phyloP scores from a whole-genome alignment of 352 stramenopile species.

The Globisporangium echinulatum region DNA sequence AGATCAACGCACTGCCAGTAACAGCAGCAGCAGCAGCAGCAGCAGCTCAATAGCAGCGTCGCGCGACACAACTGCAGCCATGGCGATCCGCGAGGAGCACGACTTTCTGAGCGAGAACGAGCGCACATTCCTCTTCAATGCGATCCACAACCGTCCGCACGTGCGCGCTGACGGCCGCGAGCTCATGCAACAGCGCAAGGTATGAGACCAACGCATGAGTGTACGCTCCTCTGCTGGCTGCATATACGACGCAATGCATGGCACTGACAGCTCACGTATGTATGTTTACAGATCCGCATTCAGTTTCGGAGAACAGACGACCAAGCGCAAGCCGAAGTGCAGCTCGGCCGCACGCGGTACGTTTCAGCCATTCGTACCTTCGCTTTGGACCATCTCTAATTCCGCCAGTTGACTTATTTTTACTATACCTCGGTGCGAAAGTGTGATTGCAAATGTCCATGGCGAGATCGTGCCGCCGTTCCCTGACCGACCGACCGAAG shows the following conservation, averaged over 20 bases:
- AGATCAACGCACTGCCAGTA: too few species aligned
- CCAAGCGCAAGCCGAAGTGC: constrained; percentile 74
- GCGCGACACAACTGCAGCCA: constrained; percentile 4
- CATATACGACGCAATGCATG: too few species aligned
- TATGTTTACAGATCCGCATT: constrained; percentile 41
- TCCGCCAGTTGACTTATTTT: too few species aligned
- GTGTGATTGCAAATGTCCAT: constrained; percentile 76
- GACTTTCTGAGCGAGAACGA: constrained; percentile 81
- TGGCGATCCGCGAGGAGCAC: constrained; percentile 53
- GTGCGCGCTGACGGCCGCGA: constrained; percentile 69
- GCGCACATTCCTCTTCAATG: constrained; percentile 67
- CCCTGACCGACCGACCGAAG: constrained; percentile 80
- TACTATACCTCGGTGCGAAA: constrained; percentile 5
- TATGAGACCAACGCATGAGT: constrained; percentile 7
- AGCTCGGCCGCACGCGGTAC: constrained; percentile 70
- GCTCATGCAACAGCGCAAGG: constrained; percentile 76
- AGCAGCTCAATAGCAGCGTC: too few species aligned
- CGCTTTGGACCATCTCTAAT: neutral
- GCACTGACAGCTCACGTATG: too few species aligned
- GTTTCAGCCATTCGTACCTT: constrained; percentile 1
- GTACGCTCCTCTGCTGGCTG: neutral
- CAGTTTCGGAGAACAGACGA: constrained; percentile 73
- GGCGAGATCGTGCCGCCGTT: constrained; percentile 84
- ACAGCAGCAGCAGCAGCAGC: too few species aligned
- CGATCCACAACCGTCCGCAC: constrained; percentile 49